Evolutionary conservation across 2,329 filamentous ascomycete species (phyloP).

Genomic region (Aureobasidium mangrovei): DNA sequence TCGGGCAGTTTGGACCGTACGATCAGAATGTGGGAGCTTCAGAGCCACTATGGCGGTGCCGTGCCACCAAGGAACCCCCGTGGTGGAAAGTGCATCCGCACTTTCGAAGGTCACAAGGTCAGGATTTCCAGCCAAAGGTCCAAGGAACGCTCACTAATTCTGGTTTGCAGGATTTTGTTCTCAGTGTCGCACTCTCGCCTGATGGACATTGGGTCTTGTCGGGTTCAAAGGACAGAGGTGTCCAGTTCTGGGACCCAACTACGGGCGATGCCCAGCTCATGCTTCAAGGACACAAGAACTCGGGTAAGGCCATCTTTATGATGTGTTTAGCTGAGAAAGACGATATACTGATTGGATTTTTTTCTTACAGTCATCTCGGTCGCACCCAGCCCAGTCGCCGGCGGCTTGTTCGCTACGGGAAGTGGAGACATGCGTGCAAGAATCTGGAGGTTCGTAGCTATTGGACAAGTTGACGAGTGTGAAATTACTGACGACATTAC

Average conservation of each 20-base stretch:
- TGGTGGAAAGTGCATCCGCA: conserved; percentile 88
- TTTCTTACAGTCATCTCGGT: conserved; percentile 89
- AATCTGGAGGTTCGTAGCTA: conserved; percentile 67
- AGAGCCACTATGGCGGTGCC: conserved; percentile 49
- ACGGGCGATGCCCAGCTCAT: conserved; percentile 94
- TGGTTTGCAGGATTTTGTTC: conserved; percentile 70
- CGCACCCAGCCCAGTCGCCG: conserved; percentile 72
- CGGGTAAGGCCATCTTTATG: conserved; percentile 40
- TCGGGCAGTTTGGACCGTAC: conserved; percentile 95
- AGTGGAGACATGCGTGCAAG: conserved; percentile 96
- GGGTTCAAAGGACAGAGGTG: conserved; percentile 91
- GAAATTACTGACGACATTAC: neutral
- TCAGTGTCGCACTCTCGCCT: conserved; percentile 89
- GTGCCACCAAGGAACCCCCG: conserved; percentile 43
- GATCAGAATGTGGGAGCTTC: conserved; percentile 98
- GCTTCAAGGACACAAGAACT: conserved; percentile 98
- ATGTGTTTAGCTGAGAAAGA: neutral
- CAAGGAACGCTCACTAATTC: neutral
- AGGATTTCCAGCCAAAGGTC: conserved; percentile 23
- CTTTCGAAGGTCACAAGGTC: conserved; percentile 93
- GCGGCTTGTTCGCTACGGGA: conserved; percentile 85
- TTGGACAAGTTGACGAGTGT: neutral
- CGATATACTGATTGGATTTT: too few relatives aligned
- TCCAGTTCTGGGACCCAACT: conserved; percentile 96
- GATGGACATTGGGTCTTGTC: conserved; percentile 94